phyloP scores from a whole-genome alignment of 176 grass and related monocot genomes.

The Oryza meyeriana region DNA sequence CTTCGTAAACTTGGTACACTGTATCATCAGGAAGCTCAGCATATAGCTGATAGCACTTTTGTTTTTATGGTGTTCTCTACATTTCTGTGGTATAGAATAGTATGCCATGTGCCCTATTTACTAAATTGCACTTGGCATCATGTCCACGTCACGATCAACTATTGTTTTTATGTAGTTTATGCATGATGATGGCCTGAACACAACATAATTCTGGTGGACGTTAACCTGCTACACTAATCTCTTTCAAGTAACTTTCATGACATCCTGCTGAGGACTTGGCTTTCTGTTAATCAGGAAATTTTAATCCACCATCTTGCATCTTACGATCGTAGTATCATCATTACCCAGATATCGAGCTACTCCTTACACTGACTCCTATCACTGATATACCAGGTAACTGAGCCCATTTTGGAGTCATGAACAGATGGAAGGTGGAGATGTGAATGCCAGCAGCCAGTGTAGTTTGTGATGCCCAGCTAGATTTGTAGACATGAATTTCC shows the following conservation, averaged over 20 bases:
- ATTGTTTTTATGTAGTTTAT: not conserved
- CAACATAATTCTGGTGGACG: not conserved
- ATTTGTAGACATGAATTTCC: not conserved
- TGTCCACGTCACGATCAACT: not conserved
- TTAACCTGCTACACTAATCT: not conserved
- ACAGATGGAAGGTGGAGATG: not conserved
- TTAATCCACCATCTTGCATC: not conserved
- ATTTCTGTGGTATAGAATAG: not conserved
- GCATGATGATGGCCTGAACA: not conserved
- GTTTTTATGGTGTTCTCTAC: not conserved
- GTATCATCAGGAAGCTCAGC: not conserved
- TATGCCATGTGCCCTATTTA: not conserved
- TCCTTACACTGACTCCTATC: not conserved
- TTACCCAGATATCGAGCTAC: not conserved
- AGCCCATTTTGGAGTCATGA: not conserved
- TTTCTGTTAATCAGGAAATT: not conserved
- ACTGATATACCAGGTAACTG: constrained; percentile 27
- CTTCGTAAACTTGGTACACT: not conserved
- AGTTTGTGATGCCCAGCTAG: not conserved
- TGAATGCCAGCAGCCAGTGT: not conserved
- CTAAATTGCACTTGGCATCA: not conserved
- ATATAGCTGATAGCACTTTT: not conserved
- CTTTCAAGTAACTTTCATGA: not conserved
- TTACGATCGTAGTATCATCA: not conserved
- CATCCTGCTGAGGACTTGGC: not conserved